A percentile compares a stretch with the other conserved stretches of the same genome.
Conservation (phyloP, 129 eudicot genomes). For the Erigeron canadensis region DNA sequence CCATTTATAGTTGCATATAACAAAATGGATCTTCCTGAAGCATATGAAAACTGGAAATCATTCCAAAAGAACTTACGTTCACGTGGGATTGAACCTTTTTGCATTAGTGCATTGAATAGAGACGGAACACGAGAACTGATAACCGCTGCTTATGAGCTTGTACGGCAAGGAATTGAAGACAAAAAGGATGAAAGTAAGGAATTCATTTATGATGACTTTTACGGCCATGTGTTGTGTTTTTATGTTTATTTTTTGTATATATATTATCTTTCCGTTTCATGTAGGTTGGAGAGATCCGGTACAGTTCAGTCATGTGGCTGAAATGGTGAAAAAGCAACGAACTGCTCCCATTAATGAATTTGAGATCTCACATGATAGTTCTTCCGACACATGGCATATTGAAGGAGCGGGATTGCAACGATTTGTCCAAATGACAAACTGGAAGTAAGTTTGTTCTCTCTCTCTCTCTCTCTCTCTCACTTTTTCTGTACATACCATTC, state of each 20-base stretch:
- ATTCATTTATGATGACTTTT: neutral
- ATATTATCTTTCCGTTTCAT: neutral
- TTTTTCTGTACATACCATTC: neutral
- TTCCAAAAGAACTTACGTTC: constrained; percentile 50
- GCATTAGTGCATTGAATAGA: constrained; percentile 85
- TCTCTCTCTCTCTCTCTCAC: no score
- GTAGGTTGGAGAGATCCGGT: constrained; percentile 47
- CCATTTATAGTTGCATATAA: constrained; percentile 86
- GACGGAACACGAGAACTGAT: constrained; percentile 83
- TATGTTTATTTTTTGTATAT: neutral
- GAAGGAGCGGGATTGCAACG: constrained; percentile 83
- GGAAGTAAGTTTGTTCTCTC: constrained; percentile 55
- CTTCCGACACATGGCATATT: constrained; percentile 67
- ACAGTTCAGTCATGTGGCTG: constrained; percentile 81
- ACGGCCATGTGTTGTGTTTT: neutral
- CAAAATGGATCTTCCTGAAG: constrained; percentile 98
- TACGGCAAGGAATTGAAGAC: constrained; percentile 43
- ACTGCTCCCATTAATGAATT: constrained; percentile 72
- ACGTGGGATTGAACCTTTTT: constrained; percentile 70
- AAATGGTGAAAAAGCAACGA: constrained; percentile 74
- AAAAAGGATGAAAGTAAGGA: constrained; percentile 45
- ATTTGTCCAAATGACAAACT: constrained; percentile 97
- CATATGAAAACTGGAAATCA: constrained; percentile 70
- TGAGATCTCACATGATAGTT: constrained; percentile 71
- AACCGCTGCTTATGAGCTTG: constrained; percentile 80